Evolutionary conservation across 2,329 filamentous ascomycete species (phyloP).

Genomic region (Davidsoniella virescens): DNA sequence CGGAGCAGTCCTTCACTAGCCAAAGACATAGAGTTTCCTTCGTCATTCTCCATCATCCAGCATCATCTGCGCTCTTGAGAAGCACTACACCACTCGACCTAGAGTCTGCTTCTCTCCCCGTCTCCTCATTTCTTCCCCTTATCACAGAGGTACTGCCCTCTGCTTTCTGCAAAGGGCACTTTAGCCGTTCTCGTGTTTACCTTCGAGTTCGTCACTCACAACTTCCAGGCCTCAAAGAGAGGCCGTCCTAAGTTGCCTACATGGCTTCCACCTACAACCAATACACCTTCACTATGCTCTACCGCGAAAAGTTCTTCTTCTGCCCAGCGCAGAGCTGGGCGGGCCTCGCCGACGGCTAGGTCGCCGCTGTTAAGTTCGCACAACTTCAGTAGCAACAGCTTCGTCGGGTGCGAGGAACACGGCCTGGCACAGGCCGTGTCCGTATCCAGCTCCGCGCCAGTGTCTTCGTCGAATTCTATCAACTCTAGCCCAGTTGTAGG

Average conservation of each 20-base stretch:
- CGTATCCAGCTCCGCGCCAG: neutral
- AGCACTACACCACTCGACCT: neutral
- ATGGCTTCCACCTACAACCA: constrained; percentile 1
- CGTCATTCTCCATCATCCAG: constrained; percentile 7
- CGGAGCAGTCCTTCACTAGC: no score
- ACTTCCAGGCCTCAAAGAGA: constrained; percentile 8
- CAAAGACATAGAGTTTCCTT: neutral
- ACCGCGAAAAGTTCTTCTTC: neutral
- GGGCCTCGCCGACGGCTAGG: neutral
- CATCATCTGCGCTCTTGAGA: constrained; percentile 6
- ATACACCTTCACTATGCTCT: neutral
- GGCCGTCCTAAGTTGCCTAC: constrained; percentile 8
- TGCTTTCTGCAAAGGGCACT: constrained; percentile 9
- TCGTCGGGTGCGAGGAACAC: neutral
- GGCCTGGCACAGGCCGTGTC: constrained; percentile 1
- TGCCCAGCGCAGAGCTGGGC: constrained; percentile 2
- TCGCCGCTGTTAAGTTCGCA: neutral
- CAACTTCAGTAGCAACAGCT: neutral
- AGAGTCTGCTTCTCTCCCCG: neutral
- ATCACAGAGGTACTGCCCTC: constrained; percentile 10
- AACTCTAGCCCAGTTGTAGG: constrained; percentile 10
- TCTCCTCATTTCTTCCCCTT: neutral
- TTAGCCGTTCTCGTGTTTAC: constrained; percentile 11
- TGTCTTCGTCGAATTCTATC: neutral
- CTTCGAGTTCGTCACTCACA: constrained; percentile 5